Percentiles rank a stretch among this genome's conserved stretches.
phyloP scores from a whole-genome alignment of 2,329 filamentous ascomycete species.

The Penicillium sp. region DNA sequence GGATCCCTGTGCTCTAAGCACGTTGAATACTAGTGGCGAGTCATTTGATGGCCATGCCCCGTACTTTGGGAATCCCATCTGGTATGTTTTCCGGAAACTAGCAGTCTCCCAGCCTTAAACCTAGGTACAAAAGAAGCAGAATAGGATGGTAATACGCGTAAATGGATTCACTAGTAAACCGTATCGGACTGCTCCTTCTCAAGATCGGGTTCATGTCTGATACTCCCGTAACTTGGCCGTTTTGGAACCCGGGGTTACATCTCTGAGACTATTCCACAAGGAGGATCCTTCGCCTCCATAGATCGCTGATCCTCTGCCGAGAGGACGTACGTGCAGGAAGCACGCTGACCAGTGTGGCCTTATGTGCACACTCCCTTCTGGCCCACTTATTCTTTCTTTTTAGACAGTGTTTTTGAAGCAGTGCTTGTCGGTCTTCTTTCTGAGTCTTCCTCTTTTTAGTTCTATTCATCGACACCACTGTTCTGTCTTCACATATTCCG shows the following conservation, averaged over 20 bases:
- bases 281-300: slow-evolving; percentile 12
- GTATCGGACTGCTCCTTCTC: slow-evolving; percentile 7
- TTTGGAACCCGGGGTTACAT: slow-evolving; percentile 10
- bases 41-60: slow-evolving; percentile 3
- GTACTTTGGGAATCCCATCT: slow-evolving; percentile 5
- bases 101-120: slow-evolving; percentile 5
- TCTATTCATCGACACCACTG: neutral
- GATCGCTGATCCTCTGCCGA: slow-evolving; percentile 8
- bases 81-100: neutral
- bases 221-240: slow-evolving; percentile 10
- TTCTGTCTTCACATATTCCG: neutral
- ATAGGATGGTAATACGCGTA: neutral
- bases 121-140: neutral
- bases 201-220: slow-evolving; percentile 18
- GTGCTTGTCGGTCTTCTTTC: neutral
- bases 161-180: neutral
- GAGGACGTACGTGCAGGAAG: slow-evolving; percentile 7
- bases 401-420: neutral
- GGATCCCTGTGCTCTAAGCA: slow-evolving; percentile 9
- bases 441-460: neutral
- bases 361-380: slow-evolving; percentile 2
- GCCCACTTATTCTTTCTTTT: slow-evolving; percentile 2
- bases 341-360: neutral
- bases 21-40: neutral
- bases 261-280: slow-evolving; percentile 8